Evolutionary conservation across 2,329 filamentous ascomycete genomes (phyloP).

Genomic region (Shiraia sp.): DNA sequence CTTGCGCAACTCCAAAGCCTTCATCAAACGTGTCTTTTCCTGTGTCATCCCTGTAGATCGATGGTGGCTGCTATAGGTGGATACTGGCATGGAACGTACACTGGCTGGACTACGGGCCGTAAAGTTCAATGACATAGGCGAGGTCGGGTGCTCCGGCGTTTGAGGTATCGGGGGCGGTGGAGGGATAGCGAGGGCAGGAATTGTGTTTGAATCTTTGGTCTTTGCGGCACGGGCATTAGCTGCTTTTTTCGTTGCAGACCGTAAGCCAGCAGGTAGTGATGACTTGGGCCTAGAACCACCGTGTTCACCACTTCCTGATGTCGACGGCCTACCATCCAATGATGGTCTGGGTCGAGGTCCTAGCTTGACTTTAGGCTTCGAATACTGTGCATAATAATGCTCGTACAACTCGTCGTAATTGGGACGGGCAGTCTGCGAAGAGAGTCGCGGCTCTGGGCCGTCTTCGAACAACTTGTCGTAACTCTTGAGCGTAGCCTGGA

Average conservation of each 20-base stretch:
- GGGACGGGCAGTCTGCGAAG: conserved; percentile 47
- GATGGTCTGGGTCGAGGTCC: conserved; percentile 86
- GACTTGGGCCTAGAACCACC: conserved; percentile 69
- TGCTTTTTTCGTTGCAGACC: conserved; percentile 48
- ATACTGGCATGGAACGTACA: conserved; percentile 51
- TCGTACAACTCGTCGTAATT: conserved; percentile 48
- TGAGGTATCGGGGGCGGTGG: conserved; percentile 42
- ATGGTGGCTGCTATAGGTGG: conserved; percentile 36
- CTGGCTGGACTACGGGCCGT: conserved; percentile 45
- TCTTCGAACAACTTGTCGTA: conserved; percentile 41
- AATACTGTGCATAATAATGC: conserved; percentile 57
- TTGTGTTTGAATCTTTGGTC: conserved; percentile 35
- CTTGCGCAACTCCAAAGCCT: conserved; percentile 87
- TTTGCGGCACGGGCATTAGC: conserved; percentile 40
- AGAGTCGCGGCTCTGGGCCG: conserved; percentile 49
- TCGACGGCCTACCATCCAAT: conserved; percentile 65
- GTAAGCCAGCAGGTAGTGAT: conserved; percentile 79
- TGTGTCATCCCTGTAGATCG: conserved; percentile 69
- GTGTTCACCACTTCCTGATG: conserved; percentile 53
- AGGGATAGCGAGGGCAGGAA: conserved; percentile 35
- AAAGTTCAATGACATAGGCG: conserved; percentile 45
- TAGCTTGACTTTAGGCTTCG: conserved; percentile 83
- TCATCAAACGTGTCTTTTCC: conserved; percentile 91
- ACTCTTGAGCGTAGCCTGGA: conserved; percentile 33
- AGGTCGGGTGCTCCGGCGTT: conserved; percentile 36